A percentile compares a stretch with the other conserved stretches of the same genome.
These are phyloP conservation scores for Microcyclospora pomicola DNA, from an alignment of 2,329 filamentous ascomycete genomes.

Conservation along the genomic window DNA sequence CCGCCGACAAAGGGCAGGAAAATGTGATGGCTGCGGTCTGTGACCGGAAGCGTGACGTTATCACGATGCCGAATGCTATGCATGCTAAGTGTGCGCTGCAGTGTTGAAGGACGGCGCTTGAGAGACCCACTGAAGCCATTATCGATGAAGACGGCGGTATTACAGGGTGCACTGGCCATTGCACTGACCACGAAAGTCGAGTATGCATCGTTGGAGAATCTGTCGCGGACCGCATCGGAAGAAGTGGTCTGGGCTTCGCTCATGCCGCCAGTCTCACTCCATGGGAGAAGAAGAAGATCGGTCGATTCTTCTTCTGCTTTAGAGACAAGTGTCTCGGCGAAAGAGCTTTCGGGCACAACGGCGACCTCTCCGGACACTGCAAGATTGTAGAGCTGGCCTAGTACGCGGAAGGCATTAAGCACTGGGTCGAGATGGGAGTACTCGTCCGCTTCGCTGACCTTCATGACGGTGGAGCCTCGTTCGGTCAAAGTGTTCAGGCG, in stretches of 20 bases:
- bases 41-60: slow-evolving; percentile 41
- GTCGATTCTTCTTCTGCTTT: slow-evolving; percentile 42
- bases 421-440: slow-evolving; percentile 56
- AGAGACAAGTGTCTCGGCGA: slow-evolving; percentile 60
- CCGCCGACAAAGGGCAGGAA: slow-evolving; percentile 82
- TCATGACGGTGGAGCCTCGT: slow-evolving; percentile 90
- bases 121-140: slow-evolving; percentile 45
- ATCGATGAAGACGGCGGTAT: slow-evolving; percentile 69
- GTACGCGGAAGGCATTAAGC: slow-evolving; percentile 79
- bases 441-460: slow-evolving; percentile 70
- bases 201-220: slow-evolving; percentile 51
- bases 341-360: slow-evolving; percentile 63
- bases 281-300: slow-evolving; percentile 69
- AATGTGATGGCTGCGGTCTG: slow-evolving; percentile 63
- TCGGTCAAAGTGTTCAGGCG: slow-evolving; percentile 78
- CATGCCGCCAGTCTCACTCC: slow-evolving; percentile 71
- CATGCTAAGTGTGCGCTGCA: slow-evolving; percentile 39
- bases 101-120: slow-evolving; percentile 19
- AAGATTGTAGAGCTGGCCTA: slow-evolving; percentile 72
- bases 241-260: slow-evolving; percentile 47
- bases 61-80: slow-evolving; percentile 48
- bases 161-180: slow-evolving; percentile 49
- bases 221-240: slow-evolving; percentile 40
- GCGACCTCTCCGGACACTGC: slow-evolving; percentile 70
- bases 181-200: slow-evolving; percentile 58